Percentiles rank a stretch among this genome's conserved stretches.
Evolutionary conservation across 208 protist genomes (phyloP).

Genomic region (Trypanosomatidae sp.): DNA sequence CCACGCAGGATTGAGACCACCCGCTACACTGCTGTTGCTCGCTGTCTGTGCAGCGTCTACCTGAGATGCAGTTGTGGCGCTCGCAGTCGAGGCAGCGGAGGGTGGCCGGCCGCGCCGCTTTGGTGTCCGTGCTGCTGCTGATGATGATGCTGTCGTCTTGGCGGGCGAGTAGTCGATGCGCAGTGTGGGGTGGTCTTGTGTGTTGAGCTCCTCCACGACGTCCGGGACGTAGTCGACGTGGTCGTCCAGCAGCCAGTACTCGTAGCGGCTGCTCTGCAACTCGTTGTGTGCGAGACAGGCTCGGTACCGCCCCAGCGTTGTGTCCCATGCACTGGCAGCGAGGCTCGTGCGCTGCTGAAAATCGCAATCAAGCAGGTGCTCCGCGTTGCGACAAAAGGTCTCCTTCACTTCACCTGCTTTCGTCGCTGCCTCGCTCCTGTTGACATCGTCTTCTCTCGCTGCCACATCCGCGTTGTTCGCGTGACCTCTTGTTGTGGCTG

Average conservation of each 20-base stretch:
- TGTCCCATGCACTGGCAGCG: slow-evolving; percentile 32
- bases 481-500: too few relatives aligned
- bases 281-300: slow-evolving; percentile 34
- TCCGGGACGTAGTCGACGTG: slow-evolving; percentile 29
- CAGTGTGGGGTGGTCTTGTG: slow-evolving; percentile 31
- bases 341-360: slow-evolving; percentile 17
- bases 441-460: too few relatives aligned
- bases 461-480: too few relatives aligned
- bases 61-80: too few relatives aligned
- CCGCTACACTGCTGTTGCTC: too few relatives aligned
- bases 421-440: too few relatives aligned
- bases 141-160: neutral
- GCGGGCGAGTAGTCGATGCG: slow-evolving; percentile 15
- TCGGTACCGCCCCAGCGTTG: slow-evolving; percentile 25
- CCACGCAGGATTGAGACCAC: too few relatives aligned
- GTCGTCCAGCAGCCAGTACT: slow-evolving; percentile 37
- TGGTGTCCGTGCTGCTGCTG: neutral
- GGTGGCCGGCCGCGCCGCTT: neutral
- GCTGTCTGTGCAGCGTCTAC: too few relatives aligned
- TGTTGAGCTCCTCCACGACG: slow-evolving; percentile 34
- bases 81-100: neutral
- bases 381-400: slow-evolving; percentile 9
- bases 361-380: slow-evolving; percentile 13
- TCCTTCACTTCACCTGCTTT: too few relatives aligned
- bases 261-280: slow-evolving; percentile 40